phyloP scores from a whole-genome alignment of 1,284 basidiomycete species.

The Coriolopsis trogii region DNA sequence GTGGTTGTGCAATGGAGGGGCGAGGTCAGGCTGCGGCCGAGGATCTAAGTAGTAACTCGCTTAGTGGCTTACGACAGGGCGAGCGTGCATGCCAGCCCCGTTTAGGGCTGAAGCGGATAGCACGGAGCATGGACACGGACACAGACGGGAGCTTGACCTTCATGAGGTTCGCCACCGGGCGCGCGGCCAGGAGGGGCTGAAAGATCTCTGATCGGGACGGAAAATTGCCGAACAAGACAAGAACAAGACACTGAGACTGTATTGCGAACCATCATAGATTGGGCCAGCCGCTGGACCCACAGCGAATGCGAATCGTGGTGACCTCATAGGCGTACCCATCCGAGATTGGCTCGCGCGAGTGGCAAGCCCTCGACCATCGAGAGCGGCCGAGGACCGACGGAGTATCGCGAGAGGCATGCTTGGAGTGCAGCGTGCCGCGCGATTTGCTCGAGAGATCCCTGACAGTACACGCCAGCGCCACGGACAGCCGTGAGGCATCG shows the following conservation, averaged over 20 bases:
- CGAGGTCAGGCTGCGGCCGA: neutral
- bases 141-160: too few species aligned
- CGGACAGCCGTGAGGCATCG: conserved; percentile 6
- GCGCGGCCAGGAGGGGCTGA: too few species aligned
- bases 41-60: conserved; percentile 21
- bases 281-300: neutral
- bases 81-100: conserved; percentile 16
- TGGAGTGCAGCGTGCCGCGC: conserved; percentile 4
- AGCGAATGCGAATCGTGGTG: conserved; percentile 5
- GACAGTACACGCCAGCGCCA: conserved; percentile 16
- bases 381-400: conserved; percentile 14
- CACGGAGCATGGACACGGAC: conserved; percentile 4
- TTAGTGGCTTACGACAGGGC: conserved; percentile 19
- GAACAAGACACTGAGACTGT: neutral
- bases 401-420: conserved; percentile 8
- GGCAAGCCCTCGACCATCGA: too few species aligned
- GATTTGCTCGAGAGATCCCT: conserved; percentile 3
- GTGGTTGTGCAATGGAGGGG: neutral
- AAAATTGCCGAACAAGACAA: neutral
- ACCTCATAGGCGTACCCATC: conserved; percentile 5
- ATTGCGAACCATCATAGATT: neutral
- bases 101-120: conserved; percentile 17
- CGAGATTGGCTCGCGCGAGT: too few species aligned
- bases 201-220: conserved; percentile 5
- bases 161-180: too few species aligned